phyloP scores from a whole-genome alignment of 2,329 filamentous ascomycete genomes.

The Colletotrichum spaethianum region DNA sequence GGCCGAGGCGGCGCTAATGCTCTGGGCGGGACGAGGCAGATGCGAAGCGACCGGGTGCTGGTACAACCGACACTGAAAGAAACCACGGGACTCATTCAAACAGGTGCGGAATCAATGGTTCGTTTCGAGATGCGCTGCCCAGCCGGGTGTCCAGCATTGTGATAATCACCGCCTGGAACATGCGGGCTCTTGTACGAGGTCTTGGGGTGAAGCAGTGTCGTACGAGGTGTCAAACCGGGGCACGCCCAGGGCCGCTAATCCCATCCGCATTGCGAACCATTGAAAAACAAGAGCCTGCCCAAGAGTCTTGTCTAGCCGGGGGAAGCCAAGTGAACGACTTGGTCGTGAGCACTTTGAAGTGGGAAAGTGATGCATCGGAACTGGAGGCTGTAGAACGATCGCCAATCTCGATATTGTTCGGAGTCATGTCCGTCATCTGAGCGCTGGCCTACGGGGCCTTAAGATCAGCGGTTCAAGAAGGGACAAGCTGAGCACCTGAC shows the following conservation, averaged over 20 bases:
- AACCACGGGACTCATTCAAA: not conserved
- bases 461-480: not conserved
- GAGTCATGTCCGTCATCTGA: not conserved
- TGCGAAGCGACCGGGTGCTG: not conserved
- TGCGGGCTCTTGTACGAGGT: not conserved
- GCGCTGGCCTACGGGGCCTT: not conserved
- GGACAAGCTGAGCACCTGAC: not conserved
- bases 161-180: not conserved
- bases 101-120: not conserved
- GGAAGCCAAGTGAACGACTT: not conserved
- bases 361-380: not conserved
- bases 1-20: conserved; percentile 29
- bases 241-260: not conserved
- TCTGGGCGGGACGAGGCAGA: conserved; percentile 17
- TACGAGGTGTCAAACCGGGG: not conserved
- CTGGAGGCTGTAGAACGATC: not conserved
- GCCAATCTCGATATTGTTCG: not conserved
- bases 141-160: not conserved
- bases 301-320: not conserved
- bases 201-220: not conserved
- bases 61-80: not conserved
- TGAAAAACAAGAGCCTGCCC: too few species aligned
- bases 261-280: not conserved
- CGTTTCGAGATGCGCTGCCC: not conserved
- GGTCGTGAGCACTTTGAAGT: not conserved